Percentiles rank a stretch among this genome's conserved stretches.
These are phyloP conservation scores for Aspergillus baeticus DNA, from an alignment of 495 filamentous ascomycete species.

Conservation along the genomic window DNA sequence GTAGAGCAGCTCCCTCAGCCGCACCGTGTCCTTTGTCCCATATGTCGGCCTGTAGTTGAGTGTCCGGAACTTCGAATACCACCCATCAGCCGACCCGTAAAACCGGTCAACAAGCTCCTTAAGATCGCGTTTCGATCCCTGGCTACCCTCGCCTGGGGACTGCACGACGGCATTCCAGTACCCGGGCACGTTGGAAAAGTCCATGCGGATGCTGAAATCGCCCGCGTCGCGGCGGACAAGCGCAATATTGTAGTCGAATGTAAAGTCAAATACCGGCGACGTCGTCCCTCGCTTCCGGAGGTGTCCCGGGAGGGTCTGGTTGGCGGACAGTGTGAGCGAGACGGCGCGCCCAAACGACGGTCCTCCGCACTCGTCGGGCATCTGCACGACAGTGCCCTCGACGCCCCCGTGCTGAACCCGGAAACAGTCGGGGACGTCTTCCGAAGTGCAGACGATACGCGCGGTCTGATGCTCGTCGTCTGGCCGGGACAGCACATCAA, in stretches of 20 bases:
- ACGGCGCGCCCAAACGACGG: not conserved
- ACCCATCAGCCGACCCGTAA: too few relatives aligned
- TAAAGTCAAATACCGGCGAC: constrained; percentile 4
- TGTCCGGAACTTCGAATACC: too few relatives aligned
- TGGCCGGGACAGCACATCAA: not conserved
- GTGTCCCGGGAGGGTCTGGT: constrained; percentile 5
- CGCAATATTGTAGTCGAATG: constrained; percentile 1
- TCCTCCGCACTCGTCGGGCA: constrained; percentile 10
- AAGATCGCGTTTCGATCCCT: not conserved
- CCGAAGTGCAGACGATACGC: not conserved
- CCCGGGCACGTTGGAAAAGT: constrained; percentile 6
- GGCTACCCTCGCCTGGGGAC: too few relatives aligned
- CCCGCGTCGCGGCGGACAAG: constrained; percentile 7
- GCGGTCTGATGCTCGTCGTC: not conserved
- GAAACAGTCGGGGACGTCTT: not conserved
- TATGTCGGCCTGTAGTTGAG: too few relatives aligned
- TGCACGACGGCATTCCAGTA: constrained; percentile 9
- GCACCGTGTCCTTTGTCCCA: too few relatives aligned
- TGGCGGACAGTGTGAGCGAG: not conserved
- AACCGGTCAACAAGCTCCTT: constrained; percentile 1
- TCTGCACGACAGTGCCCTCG: constrained; percentile 7
- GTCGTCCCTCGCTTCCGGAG: not conserved
- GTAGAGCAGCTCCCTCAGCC: too few relatives aligned
- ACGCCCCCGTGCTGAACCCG: constrained; percentile 2
- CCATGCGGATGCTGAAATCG: constrained; percentile 6